phyloP scores from a whole-genome alignment of 805 yeast species.

The Wickerhamiella occidentalis region DNA sequence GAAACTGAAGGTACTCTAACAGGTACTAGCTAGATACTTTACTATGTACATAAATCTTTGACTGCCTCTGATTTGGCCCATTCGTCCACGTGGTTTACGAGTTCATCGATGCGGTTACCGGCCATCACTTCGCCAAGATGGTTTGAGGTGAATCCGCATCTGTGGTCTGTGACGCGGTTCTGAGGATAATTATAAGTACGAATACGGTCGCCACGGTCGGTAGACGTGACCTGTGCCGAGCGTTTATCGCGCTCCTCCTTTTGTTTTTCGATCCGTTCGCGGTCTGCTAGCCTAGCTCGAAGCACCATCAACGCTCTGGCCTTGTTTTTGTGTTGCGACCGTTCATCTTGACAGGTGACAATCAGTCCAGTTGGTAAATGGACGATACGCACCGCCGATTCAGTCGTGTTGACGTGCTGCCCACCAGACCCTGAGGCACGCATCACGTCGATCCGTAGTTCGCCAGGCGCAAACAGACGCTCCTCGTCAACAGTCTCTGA shows the following conservation, averaged over 20 bases:
- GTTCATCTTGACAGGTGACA: constrained; percentile 84
- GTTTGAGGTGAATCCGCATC: constrained; percentile 71
- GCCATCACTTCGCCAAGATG: constrained; percentile 57
- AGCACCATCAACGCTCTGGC: constrained; percentile 81
- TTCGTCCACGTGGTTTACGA: constrained; percentile 41
- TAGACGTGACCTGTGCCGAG: constrained; percentile 72
- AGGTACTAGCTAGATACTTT: not conserved
- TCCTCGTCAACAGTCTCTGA: constrained; percentile 44
- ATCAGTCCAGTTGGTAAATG: constrained; percentile 85
- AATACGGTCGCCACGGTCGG: constrained; percentile 85
- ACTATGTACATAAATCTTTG: constrained; percentile 2
- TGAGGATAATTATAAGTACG: constrained; percentile 90
- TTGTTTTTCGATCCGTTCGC: constrained; percentile 52
- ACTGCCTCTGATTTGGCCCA: constrained; percentile 38
- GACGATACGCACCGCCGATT: constrained; percentile 86
- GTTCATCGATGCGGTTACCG: constrained; percentile 43
- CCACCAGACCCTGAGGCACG: constrained; percentile 96
- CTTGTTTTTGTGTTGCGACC: constrained; percentile 89
- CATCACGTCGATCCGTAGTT: constrained; percentile 91
- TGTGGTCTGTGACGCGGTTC: constrained; percentile 84
- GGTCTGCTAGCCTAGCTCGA: constrained; percentile 73
- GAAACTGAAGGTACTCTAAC: not conserved
- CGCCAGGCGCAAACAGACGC: constrained; percentile 69
- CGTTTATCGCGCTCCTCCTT: constrained; percentile 55
- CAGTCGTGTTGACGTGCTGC: constrained; percentile 95